Base-by-base conservation (phyloP, 129 eudicot species). In the Chrysanthemum seticuspe region DNA sequence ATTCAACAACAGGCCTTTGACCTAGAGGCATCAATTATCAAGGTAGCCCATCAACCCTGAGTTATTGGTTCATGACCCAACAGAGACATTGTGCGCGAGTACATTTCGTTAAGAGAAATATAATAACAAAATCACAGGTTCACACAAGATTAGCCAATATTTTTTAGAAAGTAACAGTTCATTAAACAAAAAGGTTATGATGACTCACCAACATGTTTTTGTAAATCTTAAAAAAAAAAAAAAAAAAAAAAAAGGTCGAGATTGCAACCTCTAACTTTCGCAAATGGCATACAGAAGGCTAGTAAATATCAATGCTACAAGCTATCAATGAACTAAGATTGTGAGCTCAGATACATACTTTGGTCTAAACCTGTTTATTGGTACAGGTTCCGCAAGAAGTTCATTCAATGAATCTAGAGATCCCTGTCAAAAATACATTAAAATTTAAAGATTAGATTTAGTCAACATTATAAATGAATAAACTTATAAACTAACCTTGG, bases 321-420 rank as follows among this genome's bases (percentile, higher is more conserved):
- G 50, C 45, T 36, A 34, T 64, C 10, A 65, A 54, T 66, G 23
- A 36, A 47, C 12, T 34, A 56, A 21, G 52, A 27, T 10, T 68
- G 34, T 61, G 15, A 67, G 56, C 52, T 50, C 0, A 70, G 44
- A 56, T 12, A 82, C 45, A 55, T 88, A 92, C 97, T 89, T 92
- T 76, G 98, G 96, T 83, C 96, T 84, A 40, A 92, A 92, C 58
- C 96, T 89, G 78, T 92, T 89, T 27, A 92, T 75, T 27, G 89
- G 61, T 29, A 89, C 29, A 34, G 96, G 94, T 54, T 92, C 89
- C 78, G 73, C 56, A 40, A 92, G 95, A 74, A 56, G 82, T 13
- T 69, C 81, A 74, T 92, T 92, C 51, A 92, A 72, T 52, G 91
- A 87, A 70, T 92, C 85, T 67, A 91, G 25, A 54, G 97, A 91